Base-by-base conservation (phyloP, 805 yeast genomes). In the Suhomyces xylopsoci region DNA sequence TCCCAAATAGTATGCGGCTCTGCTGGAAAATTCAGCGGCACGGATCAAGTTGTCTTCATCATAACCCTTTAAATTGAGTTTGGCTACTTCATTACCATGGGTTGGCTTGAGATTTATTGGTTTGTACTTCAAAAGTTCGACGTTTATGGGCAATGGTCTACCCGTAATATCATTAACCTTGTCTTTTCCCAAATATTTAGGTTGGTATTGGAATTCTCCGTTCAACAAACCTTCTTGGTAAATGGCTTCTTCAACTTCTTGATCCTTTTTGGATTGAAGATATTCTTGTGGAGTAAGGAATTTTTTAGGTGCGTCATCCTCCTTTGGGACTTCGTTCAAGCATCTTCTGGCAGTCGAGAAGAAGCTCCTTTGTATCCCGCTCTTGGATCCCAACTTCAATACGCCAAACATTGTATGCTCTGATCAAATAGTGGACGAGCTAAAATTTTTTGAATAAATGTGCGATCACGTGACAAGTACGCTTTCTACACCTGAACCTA, bases 1-100 rank as follows among this genome's bases (percentile, higher is more conserved):
- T 7, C 96, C 93, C 60, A 94, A 74, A 70, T 88, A 94, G 67
- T 81, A 94, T 0, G 97, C 98, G 0, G 91, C 90, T 70, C 99
- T 83, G 51, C 88, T 76, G 3, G 94, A 89, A 69, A 94, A 94
- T 69, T 93, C 96, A 26, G 88, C 78, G 57, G 85, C 86, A 58
- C 92, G 81, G 46, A 87, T 88, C 55, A 93, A 68, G 61, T 85
- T 87, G 54, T 82, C 82, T 51, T 81, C 79, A 54, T 86, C 88
- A 67, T 81, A 87, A 8, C 93, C 86, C 58, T 87, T 81, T 60
- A 93, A 78, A 45, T 82, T 83, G 43, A 93, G 64, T 56, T 83
- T 87, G n/a, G 96, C 96, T 19, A 87, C 91, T 53, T 83, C 74
- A 65, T 89, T 83, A 3, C 94, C 92, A 60, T 88, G 81, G 28